These are phyloP conservation scores for Ascochyta viciae-villosae DNA, from an alignment of 2,329 filamentous ascomycete genomes.

Conservation along the genomic window DNA sequence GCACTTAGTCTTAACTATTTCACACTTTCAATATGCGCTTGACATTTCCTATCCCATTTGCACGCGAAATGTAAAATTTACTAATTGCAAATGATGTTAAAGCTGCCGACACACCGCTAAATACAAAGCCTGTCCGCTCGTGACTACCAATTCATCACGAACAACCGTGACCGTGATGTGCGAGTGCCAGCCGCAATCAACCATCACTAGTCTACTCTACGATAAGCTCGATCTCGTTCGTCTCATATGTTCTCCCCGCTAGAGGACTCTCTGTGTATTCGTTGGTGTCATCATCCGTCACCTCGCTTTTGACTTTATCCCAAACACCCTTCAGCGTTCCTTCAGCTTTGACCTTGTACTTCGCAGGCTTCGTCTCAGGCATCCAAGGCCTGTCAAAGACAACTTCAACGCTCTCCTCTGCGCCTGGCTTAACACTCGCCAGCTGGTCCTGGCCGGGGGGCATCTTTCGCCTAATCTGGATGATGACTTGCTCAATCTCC, in stretches of 20 bases:
- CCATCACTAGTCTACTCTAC: conserved; percentile 4
- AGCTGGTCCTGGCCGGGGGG: conserved; percentile 48
- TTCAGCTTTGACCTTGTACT: conserved; percentile 46
- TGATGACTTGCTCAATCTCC: conserved; percentile 35
- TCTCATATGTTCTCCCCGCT: conserved; percentile 33
- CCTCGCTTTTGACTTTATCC: conserved; percentile 35
- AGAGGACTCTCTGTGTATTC: conserved; percentile 35
- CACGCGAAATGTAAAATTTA: too few relatives aligned
- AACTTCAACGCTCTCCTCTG: conserved; percentile 44
- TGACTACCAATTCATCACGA: too few relatives aligned
- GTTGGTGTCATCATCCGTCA: conserved; percentile 36
- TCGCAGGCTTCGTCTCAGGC: conserved; percentile 43
- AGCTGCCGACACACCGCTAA: too few relatives aligned
- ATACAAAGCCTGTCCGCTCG: too few relatives aligned
- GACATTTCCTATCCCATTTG: neutral
- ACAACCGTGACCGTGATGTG: too few relatives aligned
- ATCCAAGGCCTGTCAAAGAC: conserved; percentile 49
- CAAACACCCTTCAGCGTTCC: conserved; percentile 48
- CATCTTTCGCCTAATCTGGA: conserved; percentile 48
- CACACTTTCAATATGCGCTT: conserved; percentile 5
- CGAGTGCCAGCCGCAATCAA: too few relatives aligned
- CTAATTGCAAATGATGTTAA: too few relatives aligned
- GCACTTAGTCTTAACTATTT: conserved; percentile 26
- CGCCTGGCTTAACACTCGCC: conserved; percentile 45
- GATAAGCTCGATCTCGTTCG: conserved; percentile 28